Conservation (phyloP, 208 protist genomes). For the Trypanosoma rangeli region DNA sequence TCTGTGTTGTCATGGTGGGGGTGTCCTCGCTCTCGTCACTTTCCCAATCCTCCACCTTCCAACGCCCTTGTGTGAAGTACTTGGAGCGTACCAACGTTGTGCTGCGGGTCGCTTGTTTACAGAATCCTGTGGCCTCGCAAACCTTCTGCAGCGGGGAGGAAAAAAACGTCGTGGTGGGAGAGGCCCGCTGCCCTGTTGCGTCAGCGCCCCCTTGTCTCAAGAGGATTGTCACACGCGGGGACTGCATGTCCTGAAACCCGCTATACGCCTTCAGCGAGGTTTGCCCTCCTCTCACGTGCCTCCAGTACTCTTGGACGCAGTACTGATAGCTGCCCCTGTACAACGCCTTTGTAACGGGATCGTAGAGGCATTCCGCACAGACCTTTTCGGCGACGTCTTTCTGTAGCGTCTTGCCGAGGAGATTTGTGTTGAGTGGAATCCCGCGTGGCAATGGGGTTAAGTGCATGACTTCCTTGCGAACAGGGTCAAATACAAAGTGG, state of each 20-base stretch:
- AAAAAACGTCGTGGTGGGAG: constrained; percentile 22
- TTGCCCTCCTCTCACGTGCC: constrained; percentile 50
- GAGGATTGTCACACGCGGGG: constrained; percentile 51
- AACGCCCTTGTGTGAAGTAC: constrained; percentile 49
- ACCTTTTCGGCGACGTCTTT: constrained; percentile 50
- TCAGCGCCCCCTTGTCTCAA: constrained; percentile 6
- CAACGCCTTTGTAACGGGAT: constrained; percentile 56
- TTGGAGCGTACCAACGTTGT: constrained; percentile 54
- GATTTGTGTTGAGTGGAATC: constrained; percentile 41
- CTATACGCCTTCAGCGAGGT: constrained; percentile 48
- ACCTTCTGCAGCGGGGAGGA: constrained; percentile 46
- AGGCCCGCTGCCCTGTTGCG: neutral
- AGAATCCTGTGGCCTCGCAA: constrained; percentile 38
- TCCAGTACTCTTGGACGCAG: constrained; percentile 57
- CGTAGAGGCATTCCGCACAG: constrained; percentile 61
- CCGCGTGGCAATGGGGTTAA: constrained; percentile 51
- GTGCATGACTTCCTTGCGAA: constrained; percentile 36
- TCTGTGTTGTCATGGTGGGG: neutral
- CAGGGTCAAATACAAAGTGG: constrained; percentile 87
- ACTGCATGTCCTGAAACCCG: constrained; percentile 56
- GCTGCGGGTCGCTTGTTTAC: constrained; percentile 5
- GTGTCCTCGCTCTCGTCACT: neutral
- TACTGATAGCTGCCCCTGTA: constrained; percentile 51
- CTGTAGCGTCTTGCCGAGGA: constrained; percentile 50
- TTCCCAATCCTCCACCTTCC: constrained; percentile 36